A percentile compares a stretch with the other conserved stretches of the same genome.
phyloP scores from a whole-genome alignment of 2,329 filamentous ascomycete genomes.

The Ophiognomonia clavigignenti-juglandacearum region DNA sequence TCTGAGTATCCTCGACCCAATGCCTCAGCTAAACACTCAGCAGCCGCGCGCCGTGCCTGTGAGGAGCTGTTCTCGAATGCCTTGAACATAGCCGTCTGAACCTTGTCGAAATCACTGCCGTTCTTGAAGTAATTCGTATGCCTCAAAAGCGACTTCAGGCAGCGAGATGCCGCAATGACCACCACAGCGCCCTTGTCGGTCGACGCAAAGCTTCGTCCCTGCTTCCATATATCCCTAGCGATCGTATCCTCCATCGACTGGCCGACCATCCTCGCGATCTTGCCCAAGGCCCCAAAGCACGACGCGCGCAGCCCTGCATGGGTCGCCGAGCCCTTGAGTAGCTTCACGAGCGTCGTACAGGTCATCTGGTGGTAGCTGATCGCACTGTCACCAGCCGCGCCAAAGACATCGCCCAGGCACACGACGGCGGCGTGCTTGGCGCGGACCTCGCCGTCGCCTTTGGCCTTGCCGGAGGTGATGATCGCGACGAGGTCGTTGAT shows the following conservation, averaged over 20 bases:
- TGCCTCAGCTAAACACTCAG: slow-evolving; percentile 77
- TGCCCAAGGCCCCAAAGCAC: slow-evolving; percentile 69
- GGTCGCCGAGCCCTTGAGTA: slow-evolving; percentile 72
- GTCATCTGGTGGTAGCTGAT: slow-evolving; percentile 76
- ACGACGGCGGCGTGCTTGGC: slow-evolving; percentile 83
- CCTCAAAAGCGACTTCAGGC: slow-evolving; percentile 67
- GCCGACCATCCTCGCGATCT: slow-evolving; percentile 70
- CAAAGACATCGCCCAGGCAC: slow-evolving; percentile 85
- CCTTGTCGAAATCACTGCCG: slow-evolving; percentile 81
- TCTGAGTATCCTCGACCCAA: slow-evolving; percentile 78
- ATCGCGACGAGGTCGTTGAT: slow-evolving; percentile 81
- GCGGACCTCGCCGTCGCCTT: slow-evolving; percentile 69
- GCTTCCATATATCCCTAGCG: slow-evolving; percentile 92
- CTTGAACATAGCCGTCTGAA: slow-evolving; percentile 81
- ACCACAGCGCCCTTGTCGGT: slow-evolving; percentile 81
- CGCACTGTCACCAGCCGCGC: slow-evolving; percentile 88
- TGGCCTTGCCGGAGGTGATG: slow-evolving; percentile 67
- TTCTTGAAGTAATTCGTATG: slow-evolving; percentile 82
- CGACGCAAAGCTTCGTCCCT: slow-evolving; percentile 69
- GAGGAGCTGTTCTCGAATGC: slow-evolving; percentile 73
- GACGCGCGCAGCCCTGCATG: slow-evolving; percentile 80
- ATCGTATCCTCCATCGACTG: slow-evolving; percentile 76
- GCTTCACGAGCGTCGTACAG: slow-evolving; percentile 67
- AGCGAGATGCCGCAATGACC: slow-evolving; percentile 72
- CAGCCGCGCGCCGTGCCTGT: slow-evolving; percentile 77